These are phyloP conservation scores for Cladosporium oxysporum DNA, from an alignment of 2,329 filamentous ascomycete genomes.

Conservation along the genomic window DNA sequence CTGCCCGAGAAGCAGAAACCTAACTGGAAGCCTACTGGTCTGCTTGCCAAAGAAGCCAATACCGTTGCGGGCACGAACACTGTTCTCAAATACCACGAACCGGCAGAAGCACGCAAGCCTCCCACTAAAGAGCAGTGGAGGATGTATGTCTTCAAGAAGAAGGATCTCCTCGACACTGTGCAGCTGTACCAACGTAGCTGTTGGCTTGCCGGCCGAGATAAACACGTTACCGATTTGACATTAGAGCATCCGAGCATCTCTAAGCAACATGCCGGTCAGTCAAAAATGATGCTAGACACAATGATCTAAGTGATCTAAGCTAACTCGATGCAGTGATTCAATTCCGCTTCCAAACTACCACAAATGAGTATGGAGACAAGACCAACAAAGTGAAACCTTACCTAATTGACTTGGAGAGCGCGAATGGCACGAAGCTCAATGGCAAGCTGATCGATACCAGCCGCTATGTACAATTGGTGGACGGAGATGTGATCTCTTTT, in stretches of 20 bases:
- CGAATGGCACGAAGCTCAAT: slow-evolving; percentile 86
- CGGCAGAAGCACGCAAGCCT: slow-evolving; percentile 86
- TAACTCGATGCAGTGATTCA: slow-evolving; percentile 67
- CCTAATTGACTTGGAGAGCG: slow-evolving; percentile 88
- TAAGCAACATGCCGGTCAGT: slow-evolving; percentile 72
- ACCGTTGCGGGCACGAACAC: slow-evolving; percentile 73
- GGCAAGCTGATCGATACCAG: slow-evolving; percentile 70
- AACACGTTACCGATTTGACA: slow-evolving; percentile 75
- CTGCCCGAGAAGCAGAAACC: slow-evolving; percentile 74
- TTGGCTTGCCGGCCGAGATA: slow-evolving; percentile 86
- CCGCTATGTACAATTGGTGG: slow-evolving; percentile 80
- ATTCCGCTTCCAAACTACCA: slow-evolving; percentile 81
- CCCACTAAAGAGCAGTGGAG: slow-evolving; percentile 78
- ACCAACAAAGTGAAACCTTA: slow-evolving; percentile 74
- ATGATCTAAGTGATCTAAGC: background rate
- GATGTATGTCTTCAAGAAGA: slow-evolving; percentile 84
- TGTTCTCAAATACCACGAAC: slow-evolving; percentile 94
- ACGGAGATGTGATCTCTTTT: slow-evolving; percentile 88
- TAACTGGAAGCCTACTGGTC: slow-evolving; percentile 78
- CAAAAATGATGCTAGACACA: background rate
- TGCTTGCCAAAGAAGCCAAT: slow-evolving; percentile 86
- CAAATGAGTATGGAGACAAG: slow-evolving; percentile 84
- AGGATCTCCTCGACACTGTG: slow-evolving; percentile 78
- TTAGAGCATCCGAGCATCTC: slow-evolving; percentile 91
- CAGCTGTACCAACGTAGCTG: slow-evolving; percentile 75